These are phyloP conservation scores for Podaxis carcinomalis DNA, from an alignment of 768 basidiomycete species.

Conservation along the genomic window DNA sequence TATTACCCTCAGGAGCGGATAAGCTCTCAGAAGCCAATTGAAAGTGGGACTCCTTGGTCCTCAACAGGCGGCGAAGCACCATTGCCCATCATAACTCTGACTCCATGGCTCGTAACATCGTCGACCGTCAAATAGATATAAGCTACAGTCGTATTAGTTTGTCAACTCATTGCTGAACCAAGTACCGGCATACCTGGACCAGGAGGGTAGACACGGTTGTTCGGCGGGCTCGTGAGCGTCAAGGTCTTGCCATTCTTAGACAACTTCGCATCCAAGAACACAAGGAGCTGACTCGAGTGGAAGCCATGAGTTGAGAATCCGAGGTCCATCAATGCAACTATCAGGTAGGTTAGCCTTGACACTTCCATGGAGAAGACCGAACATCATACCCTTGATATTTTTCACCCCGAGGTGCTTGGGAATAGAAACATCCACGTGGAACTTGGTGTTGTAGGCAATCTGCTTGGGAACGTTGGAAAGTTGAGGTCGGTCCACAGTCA, in stretches of 20 bases:
- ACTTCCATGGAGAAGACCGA: background rate
- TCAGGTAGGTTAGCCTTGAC: background rate
- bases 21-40: background rate
- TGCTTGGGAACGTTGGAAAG: constrained; percentile 30
- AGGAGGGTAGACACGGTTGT: constrained; percentile 34
- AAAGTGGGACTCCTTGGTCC: constrained; percentile 23
- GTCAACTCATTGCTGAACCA: background rate
- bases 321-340: constrained; percentile 37
- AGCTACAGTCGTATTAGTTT: background rate
- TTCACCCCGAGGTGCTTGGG: constrained; percentile 23
- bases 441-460: constrained; percentile 31
- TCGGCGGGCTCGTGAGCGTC: constrained; percentile 29
- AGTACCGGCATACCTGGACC: constrained; percentile 26
- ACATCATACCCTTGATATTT: constrained; percentile 26
- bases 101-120: constrained; percentile 29
- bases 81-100: constrained; percentile 34
- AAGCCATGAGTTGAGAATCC: constrained; percentile 39
- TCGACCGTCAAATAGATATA: background rate
- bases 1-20: background rate
- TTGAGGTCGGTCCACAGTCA: constrained; percentile 30
- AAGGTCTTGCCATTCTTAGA: constrained; percentile 28
- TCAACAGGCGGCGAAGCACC: constrained; percentile 34
- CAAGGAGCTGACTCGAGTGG: constrained; percentile 34
- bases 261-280: constrained; percentile 30
- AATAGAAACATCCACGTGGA: constrained; percentile 29